Base-by-base conservation (phyloP, 2,329 filamentous ascomycete species). In the Aspergillus brasiliensis region DNA sequence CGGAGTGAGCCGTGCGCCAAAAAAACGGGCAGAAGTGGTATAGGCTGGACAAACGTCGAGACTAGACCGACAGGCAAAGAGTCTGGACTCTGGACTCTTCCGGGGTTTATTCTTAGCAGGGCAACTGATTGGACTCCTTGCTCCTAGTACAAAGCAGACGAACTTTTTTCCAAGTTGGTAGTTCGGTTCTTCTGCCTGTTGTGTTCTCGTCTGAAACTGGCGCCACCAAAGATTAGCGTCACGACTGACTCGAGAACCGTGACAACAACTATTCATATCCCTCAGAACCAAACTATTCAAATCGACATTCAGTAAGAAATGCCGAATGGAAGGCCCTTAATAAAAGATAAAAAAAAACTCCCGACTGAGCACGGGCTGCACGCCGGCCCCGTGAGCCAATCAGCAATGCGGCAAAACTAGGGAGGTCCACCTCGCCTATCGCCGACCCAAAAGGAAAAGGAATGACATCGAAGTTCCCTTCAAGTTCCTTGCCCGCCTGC, bases 61-160 rank as follows among this genome's bases (percentile, higher is more conserved):
- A 34, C 28, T 34, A 34, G 28, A 34, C 28, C 28, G 28, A 34
- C 28, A 11, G 28, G 28, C 40, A 57, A 62, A 54, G 47, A 42
- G 60, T 59, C 60, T 62, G 60, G 60, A 57, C 60, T 25, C 25
- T n/a, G n/a, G n/a, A n/a, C n/a, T n/a, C n/a, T n/a, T n/a, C n/a
- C 28, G 11, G 28, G 52, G 52, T 15, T 55, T 55, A 55, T 55
- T 55, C 52, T 55, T 55, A 55, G 52, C 52, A 28, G 52, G 23
- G 38, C 25, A 28, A 28, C 23, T 46, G 38, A 55, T 55, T 55
- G 38, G 52, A 25, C 52, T 28, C 44, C 44, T 27, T 27, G 23
- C 44, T 27, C 28, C 28, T 13, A 34, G 28, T 34, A 34, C 28
- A 34, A 34, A 34, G 28, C 28, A 34, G 28, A 34, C n/a, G 28